Percentiles rank a stretch among this genome's conserved stretches.
Conservation (phyloP, 2,329 filamentous ascomycete genomes). For the Penicillium fuscoglaucum region DNA sequence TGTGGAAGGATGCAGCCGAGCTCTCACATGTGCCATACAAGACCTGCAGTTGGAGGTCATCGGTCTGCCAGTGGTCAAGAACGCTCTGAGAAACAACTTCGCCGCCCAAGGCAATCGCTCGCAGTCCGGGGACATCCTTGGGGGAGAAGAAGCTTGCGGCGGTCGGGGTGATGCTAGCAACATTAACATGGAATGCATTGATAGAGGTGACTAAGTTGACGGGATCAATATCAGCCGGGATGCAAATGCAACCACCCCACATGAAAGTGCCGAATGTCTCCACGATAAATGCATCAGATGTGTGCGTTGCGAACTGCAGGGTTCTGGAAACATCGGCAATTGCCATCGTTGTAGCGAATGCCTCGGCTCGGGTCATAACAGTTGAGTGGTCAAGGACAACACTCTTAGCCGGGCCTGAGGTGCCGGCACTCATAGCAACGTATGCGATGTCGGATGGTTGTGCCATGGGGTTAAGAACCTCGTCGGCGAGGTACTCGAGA, state of each 20-base stretch:
- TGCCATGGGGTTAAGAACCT: conserved; percentile 2
- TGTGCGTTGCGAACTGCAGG: conserved; percentile 48
- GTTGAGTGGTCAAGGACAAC: conserved; percentile 41
- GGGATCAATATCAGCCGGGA: conserved; percentile 49
- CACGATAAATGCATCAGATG: conserved; percentile 49
- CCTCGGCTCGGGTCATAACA: conserved; percentile 32
- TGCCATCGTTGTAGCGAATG: conserved; percentile 28
- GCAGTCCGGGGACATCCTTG: conserved; percentile 31
- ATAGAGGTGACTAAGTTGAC: conserved; percentile 57
- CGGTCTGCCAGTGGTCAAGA: conserved; percentile 16
- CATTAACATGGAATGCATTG: conserved; percentile 35
- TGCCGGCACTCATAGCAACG: conserved; percentile 39
- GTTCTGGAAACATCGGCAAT: conserved; percentile 28
- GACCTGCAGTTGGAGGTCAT: conserved; percentile 23
- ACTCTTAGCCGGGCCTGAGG: conserved; percentile 33
- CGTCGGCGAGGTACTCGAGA: conserved; percentile 35
- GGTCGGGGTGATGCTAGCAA: conserved; percentile 39
- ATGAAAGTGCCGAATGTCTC: conserved; percentile 41
- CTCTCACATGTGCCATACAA: conserved; percentile 30
- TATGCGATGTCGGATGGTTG: conserved; percentile 30
- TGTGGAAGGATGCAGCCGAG: conserved; percentile 28
- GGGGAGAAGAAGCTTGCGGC: conserved; percentile 24
- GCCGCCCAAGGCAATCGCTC: conserved; percentile 26
- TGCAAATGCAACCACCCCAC: conserved; percentile 50
- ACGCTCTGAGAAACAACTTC: conserved; percentile 12